Evolutionary conservation across 2,329 filamentous ascomycete species (phyloP).

Genomic region (Geosmithia flava): DNA sequence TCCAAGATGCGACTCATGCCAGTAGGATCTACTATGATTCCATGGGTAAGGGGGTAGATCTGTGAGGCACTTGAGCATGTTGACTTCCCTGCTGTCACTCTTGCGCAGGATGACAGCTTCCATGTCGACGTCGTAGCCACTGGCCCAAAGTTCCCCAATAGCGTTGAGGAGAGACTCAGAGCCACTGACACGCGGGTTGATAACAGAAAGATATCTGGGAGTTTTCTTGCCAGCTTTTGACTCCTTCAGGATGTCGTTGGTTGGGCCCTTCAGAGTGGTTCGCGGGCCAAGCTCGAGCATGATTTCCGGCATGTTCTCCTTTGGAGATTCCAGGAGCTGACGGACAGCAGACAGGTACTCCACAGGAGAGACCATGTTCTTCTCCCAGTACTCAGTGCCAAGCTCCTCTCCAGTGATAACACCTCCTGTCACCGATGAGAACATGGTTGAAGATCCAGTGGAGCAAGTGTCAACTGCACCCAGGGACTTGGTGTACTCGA

Average conservation of each 20-base stretch:
- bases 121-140: constrained; percentile 19
- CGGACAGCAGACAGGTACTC: constrained; percentile 26
- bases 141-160: constrained; percentile 23
- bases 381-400: constrained; percentile 28
- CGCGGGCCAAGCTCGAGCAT: constrained; percentile 29
- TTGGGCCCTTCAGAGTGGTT: constrained; percentile 20
- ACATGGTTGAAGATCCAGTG: constrained; percentile 14
- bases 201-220: constrained; percentile 12
- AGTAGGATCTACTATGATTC: constrained; percentile 39
- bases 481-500: constrained; percentile 20
- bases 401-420: constrained; percentile 13
- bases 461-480: constrained; percentile 7
- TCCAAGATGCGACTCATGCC: constrained; percentile 38
- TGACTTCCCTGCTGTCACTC: not conserved
- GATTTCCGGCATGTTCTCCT: constrained; percentile 16
- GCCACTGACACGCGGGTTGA: constrained; percentile 13
- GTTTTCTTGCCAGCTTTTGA: constrained; percentile 1
- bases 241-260: constrained; percentile 18
- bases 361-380: constrained; percentile 32
- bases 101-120: constrained; percentile 12
- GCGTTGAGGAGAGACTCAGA: constrained; percentile 14
- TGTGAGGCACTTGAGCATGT: constrained; percentile 19
- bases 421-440: constrained; percentile 25
- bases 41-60: constrained; percentile 40
- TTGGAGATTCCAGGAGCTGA: constrained; percentile 16